Base-by-base conservation (phyloP, 371 early-diverging fungal genomes). In the Rhizopus arrhizus region DNA sequence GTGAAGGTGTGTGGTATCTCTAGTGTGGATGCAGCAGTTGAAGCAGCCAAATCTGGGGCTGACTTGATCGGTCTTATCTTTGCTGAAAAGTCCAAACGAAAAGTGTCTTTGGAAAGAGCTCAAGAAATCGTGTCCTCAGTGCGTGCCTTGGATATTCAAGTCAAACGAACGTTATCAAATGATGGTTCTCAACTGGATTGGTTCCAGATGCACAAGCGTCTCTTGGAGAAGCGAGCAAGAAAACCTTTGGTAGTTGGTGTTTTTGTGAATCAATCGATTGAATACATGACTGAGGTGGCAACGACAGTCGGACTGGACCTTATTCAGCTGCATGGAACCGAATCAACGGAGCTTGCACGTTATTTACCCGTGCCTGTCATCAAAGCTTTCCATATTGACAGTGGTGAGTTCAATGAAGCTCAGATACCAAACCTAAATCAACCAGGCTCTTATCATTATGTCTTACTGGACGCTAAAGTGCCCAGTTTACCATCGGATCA, bases 1-100 rank as follows among this genome's bases (percentile, higher is more conserved):
- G 93, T 92, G 68, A 98, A 98, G 78, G 89, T 97, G 1, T 98
- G 98, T 66, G 98, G 97, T 12, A 79, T 98, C 29, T 84, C 81
- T 9, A 87, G 85, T 1, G 84, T 85, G 0, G 91, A 91, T 56
- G 97, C 93, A 22, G 97, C 95, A 0, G 61, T 88, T 7, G 82
- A 73, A 15, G 94, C 95, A 2, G 86, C 91, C 0, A 69, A 84
- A n/a, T 80, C 85, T 0, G 95, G 95, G 4, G 94, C 96, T 6
- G 91, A 95, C 64, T 80, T 97, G 28, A 81, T 96, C 50, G 96
- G 97, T 1, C 77, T 98, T 64, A 95, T 98, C 43, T 95, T 96
- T 85, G 96, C 91, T 5, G 74, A 75, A 40, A 82, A 82, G 22
- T 85, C 86, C 6, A 84, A 78, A 59, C 83, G 89, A 46, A 77